Evolutionary conservation across 1,284 basidiomycete genomes (phyloP).

Genomic region (Pisolithus thermaeus): DNA sequence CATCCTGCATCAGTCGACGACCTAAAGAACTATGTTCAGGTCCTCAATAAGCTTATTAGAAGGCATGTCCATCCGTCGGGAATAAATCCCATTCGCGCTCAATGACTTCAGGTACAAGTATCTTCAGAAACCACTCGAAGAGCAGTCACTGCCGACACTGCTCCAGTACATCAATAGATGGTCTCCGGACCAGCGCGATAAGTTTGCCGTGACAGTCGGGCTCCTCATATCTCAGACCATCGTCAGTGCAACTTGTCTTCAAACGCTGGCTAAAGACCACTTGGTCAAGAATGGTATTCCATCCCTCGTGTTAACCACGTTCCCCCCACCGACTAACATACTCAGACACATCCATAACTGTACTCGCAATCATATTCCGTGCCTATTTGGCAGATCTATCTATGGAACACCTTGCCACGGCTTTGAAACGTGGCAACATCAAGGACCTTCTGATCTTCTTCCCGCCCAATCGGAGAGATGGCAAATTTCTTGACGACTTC

Average conservation of each 20-base stretch:
- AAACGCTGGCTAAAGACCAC: conserved; percentile 87
- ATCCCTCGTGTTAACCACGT: background rate
- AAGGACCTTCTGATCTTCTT: conserved; percentile 87
- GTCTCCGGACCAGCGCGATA: conserved; percentile 70
- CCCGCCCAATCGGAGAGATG: conserved; percentile 74
- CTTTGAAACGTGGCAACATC: conserved; percentile 79
- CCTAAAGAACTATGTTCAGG: conserved; percentile 89
- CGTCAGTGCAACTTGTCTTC: conserved; percentile 70
- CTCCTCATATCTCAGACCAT: conserved; percentile 81
- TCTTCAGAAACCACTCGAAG: conserved; percentile 93
- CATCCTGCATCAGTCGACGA: conserved; percentile 74
- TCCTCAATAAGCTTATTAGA: conserved; percentile 92
- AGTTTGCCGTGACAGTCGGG: conserved; percentile 77
- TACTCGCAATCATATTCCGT: conserved; percentile 77
- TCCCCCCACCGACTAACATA: conserved; percentile 8
- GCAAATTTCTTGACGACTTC: conserved; percentile 73
- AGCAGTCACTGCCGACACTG: conserved; percentile 74
- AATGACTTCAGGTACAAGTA: conserved; percentile 80
- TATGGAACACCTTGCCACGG: conserved; percentile 79
- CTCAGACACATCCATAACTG: conserved; percentile 69
- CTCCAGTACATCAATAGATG: conserved; percentile 89
- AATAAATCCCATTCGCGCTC: conserved; percentile 1
- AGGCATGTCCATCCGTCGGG: conserved; percentile 44
- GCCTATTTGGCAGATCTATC: conserved; percentile 75
- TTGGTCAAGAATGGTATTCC: conserved; percentile 82